Conservation (phyloP, 2,329 filamentous ascomycete genomes). For the Knoxdaviesia proteae region DNA sequence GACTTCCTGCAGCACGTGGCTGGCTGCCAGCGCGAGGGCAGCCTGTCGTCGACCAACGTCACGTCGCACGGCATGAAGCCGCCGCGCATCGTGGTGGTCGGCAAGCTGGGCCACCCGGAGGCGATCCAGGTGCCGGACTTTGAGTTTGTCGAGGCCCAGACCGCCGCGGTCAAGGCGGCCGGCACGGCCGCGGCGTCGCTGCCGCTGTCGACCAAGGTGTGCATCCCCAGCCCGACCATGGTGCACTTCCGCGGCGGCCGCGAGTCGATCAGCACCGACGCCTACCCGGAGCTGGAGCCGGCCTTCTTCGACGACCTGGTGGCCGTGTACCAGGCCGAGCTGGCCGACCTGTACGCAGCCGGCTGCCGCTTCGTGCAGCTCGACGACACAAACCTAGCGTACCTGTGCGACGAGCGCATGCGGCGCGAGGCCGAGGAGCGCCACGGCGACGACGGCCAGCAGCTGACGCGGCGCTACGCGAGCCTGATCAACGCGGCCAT, state of each 20-base stretch:
- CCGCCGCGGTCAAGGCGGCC: conserved; percentile 26
- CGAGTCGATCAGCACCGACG: conserved; percentile 29
- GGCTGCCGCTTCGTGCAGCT: conserved; percentile 37
- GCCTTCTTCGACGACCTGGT: conserved; percentile 37
- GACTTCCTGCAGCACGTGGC: conserved; percentile 26
- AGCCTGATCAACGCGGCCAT: conserved; percentile 55
- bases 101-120: conserved; percentile 19
- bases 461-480: conserved; percentile 49
- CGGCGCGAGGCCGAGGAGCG: conserved; percentile 3
- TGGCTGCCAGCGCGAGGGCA: conserved; percentile 15
- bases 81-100: conserved; percentile 10
- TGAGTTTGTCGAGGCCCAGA: conserved; percentile 11
- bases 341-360: conserved; percentile 30
- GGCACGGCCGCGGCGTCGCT: conserved; percentile 10
- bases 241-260: conserved; percentile 35
- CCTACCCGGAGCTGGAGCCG: conserved; percentile 25
- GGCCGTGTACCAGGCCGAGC: conserved; percentile 30
- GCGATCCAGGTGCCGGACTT: conserved; percentile 23
- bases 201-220: conserved; percentile 45
- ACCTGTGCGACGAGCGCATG: conserved; percentile 4
- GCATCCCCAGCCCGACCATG: conserved; percentile 45
- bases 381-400: conserved; percentile 40
- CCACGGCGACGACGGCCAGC: conserved; percentile 13
- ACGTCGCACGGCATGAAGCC: conserved; percentile 16
- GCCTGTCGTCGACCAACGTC: conserved; percentile 17